Base-by-base conservation (phyloP, 345 rosid genomes). In the Fremontodendron californicum region DNA sequence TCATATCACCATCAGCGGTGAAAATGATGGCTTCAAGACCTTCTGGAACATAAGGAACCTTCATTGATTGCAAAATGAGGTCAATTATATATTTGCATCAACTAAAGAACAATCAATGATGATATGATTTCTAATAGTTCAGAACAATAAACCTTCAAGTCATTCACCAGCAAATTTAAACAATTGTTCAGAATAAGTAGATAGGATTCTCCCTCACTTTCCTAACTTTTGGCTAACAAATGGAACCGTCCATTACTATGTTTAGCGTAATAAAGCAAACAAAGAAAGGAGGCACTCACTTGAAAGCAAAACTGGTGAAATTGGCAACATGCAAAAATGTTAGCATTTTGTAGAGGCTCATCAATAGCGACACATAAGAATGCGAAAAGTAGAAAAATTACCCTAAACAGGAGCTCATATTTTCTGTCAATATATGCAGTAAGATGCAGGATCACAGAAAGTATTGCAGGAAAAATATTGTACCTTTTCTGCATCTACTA, bases 1-100 rank as follows among this genome's bases (percentile, higher is more conserved):
- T 91, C 99, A 96, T 96, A 81, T 96, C 99, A 76, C 99, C 99
- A 83, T 96, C 99, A 76, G 97, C 97, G 16, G 99, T 96, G 86
- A 96, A 96, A 81, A 96, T 96, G 76, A 93, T 89, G 42, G 97
- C 96, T 87, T 96, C 99, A 19, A 96, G 97, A 64, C 99, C 99
- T 88, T 93, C 99, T 0, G 98, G 95, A 68, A 92, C 87, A 85
- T 90, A 93, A 0, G 94, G 96, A 78, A 93, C 98, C 99, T 96
- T 84, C 79, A 85, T 58, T 71, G 74, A 80, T 77, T 35, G 55
- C 62, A 62, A 82, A 45, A 19, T 42, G 63, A 84, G 39, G 54
- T 75, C 69, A 77, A 76, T 31, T 51, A 58, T 52, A 46, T 39
- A 67, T 62, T 46, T 58, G 33, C 40, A 60, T 18, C 29, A 65